Base-by-base conservation (phyloP, 805 yeast genomes). In the Schwanniomyces occidentalis region DNA sequence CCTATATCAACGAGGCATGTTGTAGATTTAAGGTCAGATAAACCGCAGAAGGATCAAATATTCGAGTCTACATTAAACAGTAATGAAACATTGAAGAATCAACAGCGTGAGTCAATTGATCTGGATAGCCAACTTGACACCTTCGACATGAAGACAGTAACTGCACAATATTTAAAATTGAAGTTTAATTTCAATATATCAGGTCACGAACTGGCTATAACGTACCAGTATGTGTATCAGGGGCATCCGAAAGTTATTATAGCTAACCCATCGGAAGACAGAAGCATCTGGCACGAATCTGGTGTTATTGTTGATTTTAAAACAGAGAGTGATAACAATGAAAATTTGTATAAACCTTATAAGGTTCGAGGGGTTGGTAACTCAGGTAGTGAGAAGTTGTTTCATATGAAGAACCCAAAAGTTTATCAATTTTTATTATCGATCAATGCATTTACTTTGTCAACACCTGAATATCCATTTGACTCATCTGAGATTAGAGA, bases 401-500 rank as follows among this genome's bases (percentile, higher is more conserved):
- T 25, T 41, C 35, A 49, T 26, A 42, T 55, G 23, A 41, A 37
- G 28, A 38, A 35, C 30, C 22, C 22, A 13, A 35, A 40, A 13
- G 38, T 37, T 15, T 52, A 46, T 35, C 33, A 45, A 4, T 52
- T 45, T 24, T 40, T 62, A 16, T 34, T 45, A 17, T 36, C 46
- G 4, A 58, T 61, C 16, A 32, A 58, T 37, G 67, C 67, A 5
- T 63, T 63, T 41, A 58, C 63, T 6, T 39, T 62, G 14, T 37
- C 52, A 5, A 40, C 46, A n/a, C 45, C 49, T 2, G 53, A 48
- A 27, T 58, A 42, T 31, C 49, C 43, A 6, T 46, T 62, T 16
- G 34, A 40, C 9, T 22, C 32, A 6, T 32, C 35, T 6, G 61
- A 61, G 30, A 39, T 45, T 16, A 32, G 38, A 6, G 44, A 45